Evolutionary conservation across 116 monocot species (phyloP).

Genomic region (Trichopus zeylanicus): DNA sequence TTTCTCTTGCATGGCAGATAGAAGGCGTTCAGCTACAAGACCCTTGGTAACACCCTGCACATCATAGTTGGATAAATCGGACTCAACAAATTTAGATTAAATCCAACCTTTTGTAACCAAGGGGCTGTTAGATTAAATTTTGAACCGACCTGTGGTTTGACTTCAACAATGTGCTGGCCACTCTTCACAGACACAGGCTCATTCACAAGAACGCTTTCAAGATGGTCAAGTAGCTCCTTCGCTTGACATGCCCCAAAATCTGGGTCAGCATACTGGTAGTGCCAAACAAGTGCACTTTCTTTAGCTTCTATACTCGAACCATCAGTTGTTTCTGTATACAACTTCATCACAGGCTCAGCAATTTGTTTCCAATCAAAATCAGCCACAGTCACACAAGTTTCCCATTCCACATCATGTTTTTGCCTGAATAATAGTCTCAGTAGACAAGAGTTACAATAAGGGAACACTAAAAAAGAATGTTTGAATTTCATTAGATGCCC

Average conservation of each 20-base stretch:
- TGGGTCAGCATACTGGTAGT: constrained; percentile 60
- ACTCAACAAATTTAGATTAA: not conserved
- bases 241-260: constrained; percentile 77
- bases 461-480: too few relatives aligned
- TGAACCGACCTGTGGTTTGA: constrained; percentile 56
- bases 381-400: constrained; percentile 21
- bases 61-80: not conserved
- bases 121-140: not conserved
- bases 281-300: constrained; percentile 61
- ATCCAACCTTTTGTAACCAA: too few relatives aligned
- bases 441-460: too few relatives aligned
- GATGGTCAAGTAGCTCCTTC: constrained; percentile 68
- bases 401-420: constrained; percentile 49
- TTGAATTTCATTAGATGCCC: too few relatives aligned
- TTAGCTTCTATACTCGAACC: constrained; percentile 64
- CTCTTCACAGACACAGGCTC: constrained; percentile 69
- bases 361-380: constrained; percentile 64
- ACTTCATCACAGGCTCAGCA: constrained; percentile 63
- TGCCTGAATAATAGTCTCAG: too few relatives aligned
- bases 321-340: constrained; percentile 77
- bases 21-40: constrained; percentile 30
- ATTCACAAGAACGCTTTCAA: constrained; percentile 57
- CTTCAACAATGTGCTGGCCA: constrained; percentile 68
- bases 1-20: constrained; percentile 18
- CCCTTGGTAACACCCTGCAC: constrained; percentile 55